Evolutionary conservation across 225 moss, liverwort and hornwort species (phyloP).

Genomic region (Sphagnum tenellum): DNA sequence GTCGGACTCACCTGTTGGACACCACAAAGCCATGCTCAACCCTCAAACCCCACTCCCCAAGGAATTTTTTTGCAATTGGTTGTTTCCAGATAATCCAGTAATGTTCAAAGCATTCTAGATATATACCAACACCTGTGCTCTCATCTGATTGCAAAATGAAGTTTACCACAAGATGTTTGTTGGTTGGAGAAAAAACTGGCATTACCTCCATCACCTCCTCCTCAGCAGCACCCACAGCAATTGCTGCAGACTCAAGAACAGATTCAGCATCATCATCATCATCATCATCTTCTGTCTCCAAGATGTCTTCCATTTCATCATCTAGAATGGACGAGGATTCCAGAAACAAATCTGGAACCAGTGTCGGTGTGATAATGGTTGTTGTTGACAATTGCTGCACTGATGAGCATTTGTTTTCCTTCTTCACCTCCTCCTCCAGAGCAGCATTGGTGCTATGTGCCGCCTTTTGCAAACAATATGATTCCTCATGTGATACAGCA

Average conservation of each 20-base stretch:
- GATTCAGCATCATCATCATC: constrained; percentile 5
- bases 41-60: not conserved
- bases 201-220: not conserved
- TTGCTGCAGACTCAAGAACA: constrained; percentile 5
- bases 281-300: not conserved
- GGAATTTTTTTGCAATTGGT: too few species aligned
- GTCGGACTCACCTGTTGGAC: constrained; percentile 21
- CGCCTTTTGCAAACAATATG: too few species aligned
- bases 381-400: too few species aligned
- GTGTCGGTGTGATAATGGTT: too few species aligned
- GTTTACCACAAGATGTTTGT: not conserved
- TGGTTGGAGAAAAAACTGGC: too few species aligned
- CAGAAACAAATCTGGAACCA: too few species aligned
- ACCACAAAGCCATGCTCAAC: not conserved
- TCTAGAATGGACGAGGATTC: too few species aligned
- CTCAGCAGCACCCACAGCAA: not conserved
- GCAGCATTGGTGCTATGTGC: too few species aligned
- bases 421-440: too few species aligned
- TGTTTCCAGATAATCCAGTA: not conserved
- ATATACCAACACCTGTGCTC: not conserved
- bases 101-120: not conserved
- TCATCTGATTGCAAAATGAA: not conserved
- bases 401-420: too few species aligned
- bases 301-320: constrained; percentile 3
- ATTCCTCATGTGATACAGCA: too few species aligned